Evolutionary conservation across 192 early-diverging fungal species (phyloP), one percentile per base, ranked within the genome.

Genomic region (Mortierella hygrophila): DNA sequence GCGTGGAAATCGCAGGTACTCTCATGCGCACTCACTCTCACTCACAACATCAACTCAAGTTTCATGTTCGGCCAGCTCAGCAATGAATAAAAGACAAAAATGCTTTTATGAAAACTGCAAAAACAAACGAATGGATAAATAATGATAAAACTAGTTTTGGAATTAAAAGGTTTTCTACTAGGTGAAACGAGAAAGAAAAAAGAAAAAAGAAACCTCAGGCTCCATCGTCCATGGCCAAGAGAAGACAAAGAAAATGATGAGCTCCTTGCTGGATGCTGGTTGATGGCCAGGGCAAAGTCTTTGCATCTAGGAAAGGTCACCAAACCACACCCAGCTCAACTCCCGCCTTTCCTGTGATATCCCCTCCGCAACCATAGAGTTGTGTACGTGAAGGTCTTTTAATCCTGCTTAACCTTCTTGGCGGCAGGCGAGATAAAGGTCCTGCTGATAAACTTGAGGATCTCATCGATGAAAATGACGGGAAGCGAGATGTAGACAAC

Each of bases 381-480:
- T 72, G 11, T 16, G 21, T 46, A 41, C 6, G 9, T 15, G 49
- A 52, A 52, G 21, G 26, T 37, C n/a, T 4, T 52, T n/a, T 81
- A 86, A 11, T 86, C 84, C 79, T 80, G 75, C 79, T 86, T 86
- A 63, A 86, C 20, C 68, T 86, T 86, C 79, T 86, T 86, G 65
- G 84, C 72, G 60, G 84, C 79, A 63, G 84, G 84, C 26, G 84
- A 77, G 70, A 90, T 72, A 35, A 80, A 93, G 7, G 88, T 92
- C 35, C 93, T 90, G 40, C 90, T 91, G 40, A 95, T 82, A 77
- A 91, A 92, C 91, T 99, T 99, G 76, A 99, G 90, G 10, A 93
- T 75, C 90, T 99, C 99, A 86, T 99, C 99, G 42, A 99, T 92
- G 26, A 97, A 44, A 70, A 99, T 94, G 26, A 99, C 97, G 16